Base-by-base conservation (phyloP, 2,329 filamentous ascomycete species). In the Xylariaceae sp. region DNA sequence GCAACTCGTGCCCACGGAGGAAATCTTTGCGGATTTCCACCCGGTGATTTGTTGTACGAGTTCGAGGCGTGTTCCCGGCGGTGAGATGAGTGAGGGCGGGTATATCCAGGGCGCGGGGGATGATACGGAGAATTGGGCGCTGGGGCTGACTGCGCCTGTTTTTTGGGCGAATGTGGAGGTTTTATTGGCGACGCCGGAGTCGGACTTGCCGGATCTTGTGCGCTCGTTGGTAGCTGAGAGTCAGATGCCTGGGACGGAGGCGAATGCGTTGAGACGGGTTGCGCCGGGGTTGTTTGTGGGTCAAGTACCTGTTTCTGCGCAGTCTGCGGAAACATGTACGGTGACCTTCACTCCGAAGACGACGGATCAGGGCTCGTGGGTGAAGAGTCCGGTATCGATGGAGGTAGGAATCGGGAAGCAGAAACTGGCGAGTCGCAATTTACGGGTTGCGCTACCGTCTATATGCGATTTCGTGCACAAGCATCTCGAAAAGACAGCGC, bases 21-120 rank as follows among this genome's bases (percentile, higher is more conserved):
- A 58, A 6, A 69, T 84, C 34, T 87, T 83, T 39, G 74, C 80
- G 1, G 78, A 82, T 9, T 90, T 84, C 68, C 81, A 89, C 66
- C 85, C 90, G 0, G 77, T 97, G 2, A 82, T 97, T 18, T 89
- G 94, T 69, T 94, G 90, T 71, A 97, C 92, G 0, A 88, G 91
- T 10, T 96, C 91, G 1, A 82, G 86, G 37, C 81, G 88, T 13
- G 86, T 92, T 0, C 76, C 76, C 1, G 88, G 86, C 10, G 85
- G 83, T 2, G 90, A 93, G 71, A 78, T 83, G 66, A 84, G 84
- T 34, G 86, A 88, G 62, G 83, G 82, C 2, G 87, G 86, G 4
- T 99, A 99, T 70, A 61, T 99, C 60, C 94, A 97, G 74, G 94
- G 94, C 54, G 93, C 93, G 0, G 94, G 89, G 1, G 94, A 99